Evolutionary conservation across 1,139 yeast genomes (phyloP).

Genomic region (Kodamaea sp.): DNA sequence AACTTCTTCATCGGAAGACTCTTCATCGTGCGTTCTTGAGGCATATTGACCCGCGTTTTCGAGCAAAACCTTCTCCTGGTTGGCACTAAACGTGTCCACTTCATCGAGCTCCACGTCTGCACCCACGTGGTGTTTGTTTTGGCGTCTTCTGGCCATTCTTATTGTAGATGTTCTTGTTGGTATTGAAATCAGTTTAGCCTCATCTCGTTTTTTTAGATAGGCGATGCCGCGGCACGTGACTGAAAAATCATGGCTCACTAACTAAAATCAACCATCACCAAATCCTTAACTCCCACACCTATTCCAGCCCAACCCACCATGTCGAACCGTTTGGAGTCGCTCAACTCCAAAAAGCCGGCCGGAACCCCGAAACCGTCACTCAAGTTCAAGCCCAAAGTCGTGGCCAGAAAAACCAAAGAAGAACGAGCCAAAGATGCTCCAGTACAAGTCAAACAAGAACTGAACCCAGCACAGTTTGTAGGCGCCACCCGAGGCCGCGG

Average conservation of each 20-base stretch:
- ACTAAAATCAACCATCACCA: too few species aligned
- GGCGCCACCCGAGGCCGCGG: conserved; percentile 25
- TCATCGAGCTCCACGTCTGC: conserved; percentile 53
- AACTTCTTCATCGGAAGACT: conserved; percentile 51
- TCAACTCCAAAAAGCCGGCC: conserved; percentile 36
- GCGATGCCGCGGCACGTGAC: conserved; percentile 2
- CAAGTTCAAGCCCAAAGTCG: conserved; percentile 80
- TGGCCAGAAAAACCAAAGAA: conserved; percentile 77
- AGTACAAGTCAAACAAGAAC: conserved; percentile 43
- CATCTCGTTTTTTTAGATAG: background rate
- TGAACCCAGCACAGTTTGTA: conserved; percentile 13
- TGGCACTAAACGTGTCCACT: conserved; percentile 71
- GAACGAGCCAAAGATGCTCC: conserved; percentile 82
- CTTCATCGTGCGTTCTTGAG: conserved; percentile 36
- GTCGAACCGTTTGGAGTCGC: conserved; percentile 49
- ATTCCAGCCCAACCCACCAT: conserved; percentile 17
- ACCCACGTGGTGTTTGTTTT: conserved; percentile 13
- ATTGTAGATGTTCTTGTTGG: too few species aligned
- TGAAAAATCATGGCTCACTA: too few species aligned
- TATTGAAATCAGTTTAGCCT: background rate
- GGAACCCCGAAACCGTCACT: conserved; percentile 46
- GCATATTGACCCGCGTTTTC: conserved; percentile 56
- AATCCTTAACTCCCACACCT: background rate
- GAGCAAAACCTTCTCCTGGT: conserved; percentile 60
- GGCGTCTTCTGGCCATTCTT: conserved; percentile 10